Base-by-base conservation (phyloP, 306 rosid genomes). In the Lablab purpureus region DNA sequence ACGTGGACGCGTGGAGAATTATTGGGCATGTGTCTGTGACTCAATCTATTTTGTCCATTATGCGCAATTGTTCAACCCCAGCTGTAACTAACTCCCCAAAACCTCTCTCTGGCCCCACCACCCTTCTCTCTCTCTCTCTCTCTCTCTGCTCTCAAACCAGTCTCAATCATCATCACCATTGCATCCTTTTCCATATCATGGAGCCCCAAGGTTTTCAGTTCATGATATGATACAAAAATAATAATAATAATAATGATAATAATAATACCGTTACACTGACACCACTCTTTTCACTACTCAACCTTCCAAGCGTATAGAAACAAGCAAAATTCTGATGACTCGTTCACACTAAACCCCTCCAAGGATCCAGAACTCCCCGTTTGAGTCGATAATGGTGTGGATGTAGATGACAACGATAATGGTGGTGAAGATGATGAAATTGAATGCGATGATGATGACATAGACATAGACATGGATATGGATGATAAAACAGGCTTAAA, bases 281-380 rank as follows among this genome's bases (percentile, higher is more conserved):
- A 49, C 55, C 9, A 46, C 4, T n/a, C 1, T 40, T 14, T 22
- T 23, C 30, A 51, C 28, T 56, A 88, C 74, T 91, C 98, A 71
- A 83, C 83, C 81, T 87, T 94, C 99, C 97, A 94, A 74, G 97
- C 97, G 83, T 92, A 91, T n/a, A 94, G 81, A 73, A 92, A 85
- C 84, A 92, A 86, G 65, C 89, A 87, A 86, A 86, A 92, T 59
- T 83, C 83, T 21, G 92, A 87, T 37, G 89, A 81, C 36, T 83
- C 94, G 64, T 77, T 80, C 3, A 65, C 79, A 27, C 23, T 36
- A 32, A 32, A 76, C 15, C 86, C 83, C 49, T 81, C 86, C 9
- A 65, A 56, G 67, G 78, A 81, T 18, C 84, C 85, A 49, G 85
- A 83, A 37, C 77, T 80, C 4, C 30, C 56, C 49, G 77, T 75